phyloP scores from a whole-genome alignment of 2,329 filamentous ascomycete genomes.

The Calonectria ilicicola region DNA sequence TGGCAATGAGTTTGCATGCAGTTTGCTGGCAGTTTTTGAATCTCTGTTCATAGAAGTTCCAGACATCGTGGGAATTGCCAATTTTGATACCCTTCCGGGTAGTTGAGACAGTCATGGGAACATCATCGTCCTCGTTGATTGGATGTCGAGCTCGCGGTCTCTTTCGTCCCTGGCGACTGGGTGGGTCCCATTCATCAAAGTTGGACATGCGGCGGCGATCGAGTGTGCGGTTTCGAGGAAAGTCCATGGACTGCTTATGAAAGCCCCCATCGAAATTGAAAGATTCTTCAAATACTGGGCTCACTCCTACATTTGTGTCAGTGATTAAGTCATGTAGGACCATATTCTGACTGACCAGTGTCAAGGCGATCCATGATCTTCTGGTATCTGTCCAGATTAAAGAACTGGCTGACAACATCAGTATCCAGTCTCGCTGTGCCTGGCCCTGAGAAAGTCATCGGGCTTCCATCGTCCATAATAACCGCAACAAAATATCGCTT shows the following conservation, averaged over 20 bases:
- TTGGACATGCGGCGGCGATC: constrained; percentile 49
- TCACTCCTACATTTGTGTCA: constrained; percentile 43
- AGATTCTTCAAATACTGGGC: constrained; percentile 49
- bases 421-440: constrained; percentile 50
- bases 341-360: constrained; percentile 48
- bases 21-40: constrained; percentile 78
- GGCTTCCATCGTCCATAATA: constrained; percentile 60
- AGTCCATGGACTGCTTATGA: constrained; percentile 40
- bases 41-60: constrained; percentile 70
- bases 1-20: constrained; percentile 78
- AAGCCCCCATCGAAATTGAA: constrained; percentile 42
- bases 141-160: constrained; percentile 51
- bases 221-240: constrained; percentile 40
- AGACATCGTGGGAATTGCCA: constrained; percentile 65
- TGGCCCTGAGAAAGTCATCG: constrained; percentile 60
- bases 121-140: constrained; percentile 55
- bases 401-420: constrained; percentile 57
- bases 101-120: constrained; percentile 52
- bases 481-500: constrained; percentile 65
- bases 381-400: constrained; percentile 57
- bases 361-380: constrained; percentile 53
- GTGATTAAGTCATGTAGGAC: not conserved
- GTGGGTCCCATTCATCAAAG: constrained; percentile 49
- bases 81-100: constrained; percentile 62
- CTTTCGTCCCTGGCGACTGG: constrained; percentile 45